Evolutionary conservation across 139 green algal genomes (phyloP), one percentile per base, ranked within the genome.

Genomic region (Picochlorum sp.): DNA sequence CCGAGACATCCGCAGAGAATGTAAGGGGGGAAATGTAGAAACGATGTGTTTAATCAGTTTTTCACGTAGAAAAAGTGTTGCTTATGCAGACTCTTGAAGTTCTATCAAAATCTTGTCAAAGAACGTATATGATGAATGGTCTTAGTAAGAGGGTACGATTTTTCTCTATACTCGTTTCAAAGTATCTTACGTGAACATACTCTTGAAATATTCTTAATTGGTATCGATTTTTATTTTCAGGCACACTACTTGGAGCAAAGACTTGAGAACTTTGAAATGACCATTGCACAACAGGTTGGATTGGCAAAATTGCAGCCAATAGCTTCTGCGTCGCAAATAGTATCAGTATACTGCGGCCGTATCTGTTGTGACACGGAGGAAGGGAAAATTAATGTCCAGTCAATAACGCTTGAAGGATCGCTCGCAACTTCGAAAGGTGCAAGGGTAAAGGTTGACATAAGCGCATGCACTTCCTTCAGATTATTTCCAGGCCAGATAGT

Each of bases 401-500:
- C 63, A 2, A 50, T 93, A 36, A 35, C 87, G 61, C 73, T 96
- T 43, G 88, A 96, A 74, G 88, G 88, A 20, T 73, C 61, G 54
- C 25, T 74, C 4, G 50, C 59, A 44, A 45, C 41, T 32, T 82
- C 67, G 25, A 59, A 61, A n/a, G 88, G 88, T 2, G 64, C 65
- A 10, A 63, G 87, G 8, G 83, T 86, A 10, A 50, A 56, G 5
- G 64, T 96, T 26, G 82, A 94, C 55, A 61, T 93, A 25, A 70
- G 63, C 12, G 39, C 54, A 25, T 63, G 90, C 43, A 49, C 7
- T 30, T 25, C 28, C 6, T 83, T 71, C 65, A 72, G 78, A 39
- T 32, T 90, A 14, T 92, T 89, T 64, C 80, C 84, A 2, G 84
- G 84, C 16, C 68, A 87, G 67, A 67, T 89, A 4, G 69, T 91